Conservation (phyloP, 2,329 filamentous ascomycete genomes). For the Beauveria scarabaeidicola region DNA sequence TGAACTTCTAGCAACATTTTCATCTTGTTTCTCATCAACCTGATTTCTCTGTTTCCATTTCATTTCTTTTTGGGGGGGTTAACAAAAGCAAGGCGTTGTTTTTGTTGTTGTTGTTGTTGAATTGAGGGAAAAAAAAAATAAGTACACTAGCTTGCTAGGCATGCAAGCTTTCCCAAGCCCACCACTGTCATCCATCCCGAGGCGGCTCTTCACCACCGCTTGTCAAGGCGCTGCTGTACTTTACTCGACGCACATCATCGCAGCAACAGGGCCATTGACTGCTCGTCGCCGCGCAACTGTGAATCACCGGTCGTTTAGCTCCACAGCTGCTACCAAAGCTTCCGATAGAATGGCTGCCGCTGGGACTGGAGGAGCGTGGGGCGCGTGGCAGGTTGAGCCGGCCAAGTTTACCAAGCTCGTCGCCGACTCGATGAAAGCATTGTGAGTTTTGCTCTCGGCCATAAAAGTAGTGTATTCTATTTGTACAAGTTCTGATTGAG, state of each 20-base stretch:
- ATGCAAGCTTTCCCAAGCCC: not conserved
- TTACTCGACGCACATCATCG: not conserved
- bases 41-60: not conserved
- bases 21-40: not conserved
- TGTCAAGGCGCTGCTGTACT: not conserved
- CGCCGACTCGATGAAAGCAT: slow-evolving; percentile 66
- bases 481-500: not conserved
- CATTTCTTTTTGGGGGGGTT: not conserved
- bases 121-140: not conserved
- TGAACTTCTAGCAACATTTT: not conserved
- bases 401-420: slow-evolving; percentile 48
- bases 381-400: slow-evolving; percentile 31
- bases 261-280: not conserved
- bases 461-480: too few relatives aligned
- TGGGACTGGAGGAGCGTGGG: slow-evolving; percentile 25
- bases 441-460: slow-evolving; percentile 47
- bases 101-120: not conserved
- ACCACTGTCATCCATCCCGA: not conserved
- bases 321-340: not conserved
- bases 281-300: not conserved
- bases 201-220: not conserved
- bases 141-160: not conserved
- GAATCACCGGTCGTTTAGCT: not conserved
- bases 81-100: not conserved
- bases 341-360: slow-evolving; percentile 2